Evolutionary conservation across 768 basidiomycete species (phyloP), one percentile per base, ranked within the genome.

Genomic region (Hygrophorus pudorinus): DNA sequence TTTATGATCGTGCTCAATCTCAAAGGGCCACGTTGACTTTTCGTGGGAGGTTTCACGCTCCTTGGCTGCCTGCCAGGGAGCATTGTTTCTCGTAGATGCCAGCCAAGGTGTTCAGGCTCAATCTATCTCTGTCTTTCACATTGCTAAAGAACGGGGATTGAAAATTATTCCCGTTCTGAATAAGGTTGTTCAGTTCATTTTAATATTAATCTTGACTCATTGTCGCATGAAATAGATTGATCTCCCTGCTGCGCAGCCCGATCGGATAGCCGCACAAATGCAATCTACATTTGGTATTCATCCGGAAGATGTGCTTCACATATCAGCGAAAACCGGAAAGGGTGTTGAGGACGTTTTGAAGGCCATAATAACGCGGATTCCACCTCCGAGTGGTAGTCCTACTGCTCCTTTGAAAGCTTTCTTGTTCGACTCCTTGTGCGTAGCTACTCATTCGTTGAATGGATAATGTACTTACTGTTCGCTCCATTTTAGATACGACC

Each of bases 21-120:
- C 34, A 41, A 50, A 86, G 78, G 93, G 96, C 1, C 96, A 99
- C 64, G 96, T 97, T 30, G 96, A 99, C 66, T 99, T 99, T 63
- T 77, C 89, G 46, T 96, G 91, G 81, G 94, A 98, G 62, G 90
- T 99, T 28, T 85, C 90, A 12, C 77, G 96, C 38, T 91, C 88
- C 20, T 65, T 98, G 32, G 82, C 90, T 3, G 91, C 94, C 27
- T 96, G 87, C 52, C 88, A 99, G 65, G 96, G 96, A 7, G 94
- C 89, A 8, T 59, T 81, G 33, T 59, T 81, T 30, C 65, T 77
- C n/a, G 75, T 76, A 2, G 96, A 99, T 57, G 89, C 90, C n/a
- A 90, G 88, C 42, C 93, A 94, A 67, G 96, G 96, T 13, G 81
- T 99, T 6, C 96, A 99, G 63, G 96, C 96, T 0, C 96, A 99